A percentile compares a stretch with the other conserved stretches of the same genome.
Evolutionary conservation across 106 monocot species (phyloP).

Genomic region (Dendrobium chrysotoxum): DNA sequence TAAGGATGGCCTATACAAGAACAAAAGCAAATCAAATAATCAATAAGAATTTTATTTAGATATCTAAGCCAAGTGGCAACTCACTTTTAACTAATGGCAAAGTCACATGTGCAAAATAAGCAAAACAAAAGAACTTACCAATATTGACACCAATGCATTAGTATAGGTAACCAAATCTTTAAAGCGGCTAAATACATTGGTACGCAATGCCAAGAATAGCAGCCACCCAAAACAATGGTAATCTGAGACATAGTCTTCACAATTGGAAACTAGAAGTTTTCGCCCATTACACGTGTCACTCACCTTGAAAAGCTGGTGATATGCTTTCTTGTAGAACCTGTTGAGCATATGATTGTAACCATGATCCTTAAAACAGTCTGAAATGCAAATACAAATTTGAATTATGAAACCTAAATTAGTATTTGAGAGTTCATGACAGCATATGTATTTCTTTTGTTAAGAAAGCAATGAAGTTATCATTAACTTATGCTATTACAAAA

Average conservation of each 20-base stretch:
- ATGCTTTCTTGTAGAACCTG: constrained; percentile 82
- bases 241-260: constrained; percentile 36
- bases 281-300: constrained; percentile 10
- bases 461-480: not conserved
- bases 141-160: constrained; percentile 73
- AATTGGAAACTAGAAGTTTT: constrained; percentile 14
- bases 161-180: constrained; percentile 83
- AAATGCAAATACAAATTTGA: constrained; percentile 2
- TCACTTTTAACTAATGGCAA: not conserved
- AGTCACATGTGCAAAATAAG: not conserved
- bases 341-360: constrained; percentile 2
- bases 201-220: constrained; percentile 80
- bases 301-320: constrained; percentile 52
- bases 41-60: not conserved
- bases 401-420: not conserved
- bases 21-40: not conserved
- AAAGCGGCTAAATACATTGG: constrained; percentile 55
- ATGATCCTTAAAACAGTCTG: constrained; percentile 4
- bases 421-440: not conserved
- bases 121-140: constrained; percentile 45
- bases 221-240: constrained; percentile 93
- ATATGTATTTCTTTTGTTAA: not conserved
- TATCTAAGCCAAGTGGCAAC: not conserved
- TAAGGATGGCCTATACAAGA: constrained; percentile 58
- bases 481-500: not conserved